Conservation (phyloP, 345 rosid species). For the Eucalyptus regnans region DNA sequence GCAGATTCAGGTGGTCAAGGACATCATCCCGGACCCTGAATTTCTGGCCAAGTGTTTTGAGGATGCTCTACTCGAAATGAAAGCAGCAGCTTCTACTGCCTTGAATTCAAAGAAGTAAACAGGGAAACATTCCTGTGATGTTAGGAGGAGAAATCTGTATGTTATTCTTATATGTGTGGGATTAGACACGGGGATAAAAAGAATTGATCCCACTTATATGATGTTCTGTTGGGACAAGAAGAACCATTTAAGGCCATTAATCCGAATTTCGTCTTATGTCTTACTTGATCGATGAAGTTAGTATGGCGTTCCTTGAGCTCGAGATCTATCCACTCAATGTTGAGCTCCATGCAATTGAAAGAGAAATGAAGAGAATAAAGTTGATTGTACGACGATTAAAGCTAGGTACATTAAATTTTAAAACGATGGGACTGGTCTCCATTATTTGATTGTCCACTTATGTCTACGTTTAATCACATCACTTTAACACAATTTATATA, state of each 20-base stretch:
- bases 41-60: constrained; percentile 48
- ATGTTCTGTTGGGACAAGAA: neutral
- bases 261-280: neutral
- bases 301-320: rapidly evolving
- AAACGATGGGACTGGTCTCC: neutral
- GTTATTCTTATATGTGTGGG: neutral
- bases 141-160: neutral
- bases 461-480: neutral
- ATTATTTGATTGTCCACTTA: neutral
- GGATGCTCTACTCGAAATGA: constrained; percentile 46
- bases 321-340: neutral
- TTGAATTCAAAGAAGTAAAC: neutral
- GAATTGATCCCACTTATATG: neutral
- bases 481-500: too few relatives aligned
- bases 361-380: neutral
- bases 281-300: neutral
- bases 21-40: constrained; percentile 51
- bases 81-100: constrained; percentile 17
- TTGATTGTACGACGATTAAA: too few relatives aligned
- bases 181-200: neutral
- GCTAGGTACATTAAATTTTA: too few relatives aligned
- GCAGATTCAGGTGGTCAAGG: constrained; percentile 53
- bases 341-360: neutral
- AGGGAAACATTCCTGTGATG: neutral
- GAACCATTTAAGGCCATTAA: neutral